Percentiles rank a stretch among this genome's conserved stretches.
These are phyloP conservation scores for Fusarium guadeloupense DNA, from an alignment of 2,329 filamentous ascomycete species.

Conservation along the genomic window DNA sequence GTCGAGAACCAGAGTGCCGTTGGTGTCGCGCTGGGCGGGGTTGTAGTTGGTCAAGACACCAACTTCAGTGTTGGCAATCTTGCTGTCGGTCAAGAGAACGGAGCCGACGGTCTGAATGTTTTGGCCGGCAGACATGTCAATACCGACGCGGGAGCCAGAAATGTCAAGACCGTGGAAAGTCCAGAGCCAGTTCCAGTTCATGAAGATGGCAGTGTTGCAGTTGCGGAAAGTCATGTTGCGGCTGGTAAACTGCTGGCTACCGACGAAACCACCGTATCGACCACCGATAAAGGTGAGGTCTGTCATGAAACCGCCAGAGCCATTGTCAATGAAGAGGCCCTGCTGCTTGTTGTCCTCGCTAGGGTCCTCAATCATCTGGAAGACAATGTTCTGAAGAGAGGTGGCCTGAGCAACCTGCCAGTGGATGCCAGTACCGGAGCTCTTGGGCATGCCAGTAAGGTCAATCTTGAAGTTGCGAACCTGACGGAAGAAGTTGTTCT, in stretches of 20 bases:
- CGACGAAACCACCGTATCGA: conserved; percentile 79
- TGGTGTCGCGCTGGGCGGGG: conserved; percentile 68
- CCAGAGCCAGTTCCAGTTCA: conserved; percentile 95
- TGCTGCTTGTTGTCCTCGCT: conserved; percentile 73
- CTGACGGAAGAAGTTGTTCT: conserved; percentile 86
- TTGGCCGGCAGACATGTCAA: conserved; percentile 78
- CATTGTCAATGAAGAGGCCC: conserved; percentile 87
- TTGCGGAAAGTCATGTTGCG: conserved; percentile 84
- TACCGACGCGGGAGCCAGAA: conserved; percentile 76
- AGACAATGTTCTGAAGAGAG: conserved; percentile 81
- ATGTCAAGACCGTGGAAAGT: conserved; percentile 79
- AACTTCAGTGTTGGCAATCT: conserved; percentile 76
- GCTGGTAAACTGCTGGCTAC: conserved; percentile 88
- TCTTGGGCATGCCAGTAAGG: conserved; percentile 70
- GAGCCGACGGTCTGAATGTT: conserved; percentile 83
- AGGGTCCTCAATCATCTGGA: conserved; percentile 78
- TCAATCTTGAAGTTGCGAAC: conserved; percentile 86
- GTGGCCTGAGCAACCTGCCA: conserved; percentile 90
- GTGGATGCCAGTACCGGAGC: conserved; percentile 75
- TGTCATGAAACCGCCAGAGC: conserved; percentile 83
- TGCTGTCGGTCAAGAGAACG: conserved; percentile 78
- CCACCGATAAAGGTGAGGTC: conserved; percentile 88
- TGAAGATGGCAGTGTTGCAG: conserved; percentile 83
- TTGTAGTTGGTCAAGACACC: conserved; percentile 82
- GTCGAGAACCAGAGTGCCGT: conserved; percentile 84